Base-by-base conservation (phyloP, 2,329 filamentous ascomycete genomes). In the Huntiella decipiens region DNA sequence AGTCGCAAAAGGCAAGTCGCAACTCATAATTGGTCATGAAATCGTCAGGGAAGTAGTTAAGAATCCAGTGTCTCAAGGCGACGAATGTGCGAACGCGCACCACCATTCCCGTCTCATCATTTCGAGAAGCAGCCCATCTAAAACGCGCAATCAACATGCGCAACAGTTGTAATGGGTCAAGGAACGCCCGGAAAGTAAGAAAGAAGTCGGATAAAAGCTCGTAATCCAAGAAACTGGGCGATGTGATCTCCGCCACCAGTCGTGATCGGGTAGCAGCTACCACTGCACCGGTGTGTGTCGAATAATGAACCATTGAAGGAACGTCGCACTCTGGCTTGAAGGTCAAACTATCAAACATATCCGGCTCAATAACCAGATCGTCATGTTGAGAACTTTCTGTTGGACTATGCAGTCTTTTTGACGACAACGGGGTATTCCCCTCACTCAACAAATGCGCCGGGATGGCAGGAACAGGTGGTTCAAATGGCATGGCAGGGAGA, bases 121-220 rank as follows among this genome's bases (percentile, higher is more conserved):
- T 66, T 46, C 83, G 74, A 41, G 73, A 74, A 42, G 95, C 69
- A 0, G 91, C 86, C 91, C 91, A 98, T 53, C 78, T 71, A 44
- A 98, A 64, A 13, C 91, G 76, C 2, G 87, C 80, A 51, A 96
- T 71, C 12, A 98, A 69, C 68, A 94, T 85, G 40, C 78, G 76
- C 16, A 94, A 70, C 3, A 98, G 68, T 54, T 88, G 80, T 15
- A 70, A 67, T 0, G 82, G 69, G 10, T 83, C 77, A 49, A 98
- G 67, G 57, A 95, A 98, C 3, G 82, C 74, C 42, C 91, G 82
- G 57, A 85, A 98, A 0, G 91, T 96, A 16, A 98, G 73, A 56
- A 98, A 98, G 62, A 98, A 98, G 60, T 98, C 91, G 1, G 91
- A 96, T 4, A 98, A 74, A 4, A 98, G 71, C 56, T 96, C 88